Evolutionary conservation across 2,329 filamentous ascomycete species (phyloP).

Genomic region (Allantophomopsis cytisporea): DNA sequence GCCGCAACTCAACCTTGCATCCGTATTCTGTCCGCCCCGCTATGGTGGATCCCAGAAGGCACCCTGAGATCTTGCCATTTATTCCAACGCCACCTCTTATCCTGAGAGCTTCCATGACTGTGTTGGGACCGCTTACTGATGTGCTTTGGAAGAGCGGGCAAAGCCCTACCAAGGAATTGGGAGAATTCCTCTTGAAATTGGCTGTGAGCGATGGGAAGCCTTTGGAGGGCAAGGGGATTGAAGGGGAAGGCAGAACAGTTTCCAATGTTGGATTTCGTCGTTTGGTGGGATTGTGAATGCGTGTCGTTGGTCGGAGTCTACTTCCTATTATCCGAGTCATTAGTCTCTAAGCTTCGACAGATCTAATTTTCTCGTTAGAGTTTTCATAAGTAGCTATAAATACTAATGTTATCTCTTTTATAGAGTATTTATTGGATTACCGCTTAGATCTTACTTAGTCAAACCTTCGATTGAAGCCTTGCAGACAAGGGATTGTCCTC

Average conservation of each 20-base stretch:
- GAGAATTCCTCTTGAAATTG: constrained; percentile 30
- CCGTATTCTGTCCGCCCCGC: constrained; percentile 44
- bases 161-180: constrained; percentile 32
- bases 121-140: constrained; percentile 12
- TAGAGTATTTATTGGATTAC: no score
- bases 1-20: constrained; percentile 15
- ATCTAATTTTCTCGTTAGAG: no score
- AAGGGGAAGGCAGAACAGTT: constrained; percentile 21
- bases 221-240: constrained; percentile 21
- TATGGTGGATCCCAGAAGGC: constrained; percentile 36
- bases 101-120: constrained; percentile 7
- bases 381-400: no score
- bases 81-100: constrained; percentile 14
- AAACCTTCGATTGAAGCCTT: no score
- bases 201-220: constrained; percentile 30
- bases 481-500: no score
- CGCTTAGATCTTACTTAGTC: no score
- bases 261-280: constrained; percentile 25
- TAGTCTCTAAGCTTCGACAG: no score
- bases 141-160: constrained; percentile 18
- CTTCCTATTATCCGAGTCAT: no score
- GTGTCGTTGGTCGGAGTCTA: no score
- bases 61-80: constrained; percentile 24
- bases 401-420: no score
- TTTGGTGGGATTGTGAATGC: constrained; percentile 15